These are phyloP conservation scores for Penicillium turbatum DNA, from an alignment of 495 filamentous ascomycete species.

Conservation along the genomic window DNA sequence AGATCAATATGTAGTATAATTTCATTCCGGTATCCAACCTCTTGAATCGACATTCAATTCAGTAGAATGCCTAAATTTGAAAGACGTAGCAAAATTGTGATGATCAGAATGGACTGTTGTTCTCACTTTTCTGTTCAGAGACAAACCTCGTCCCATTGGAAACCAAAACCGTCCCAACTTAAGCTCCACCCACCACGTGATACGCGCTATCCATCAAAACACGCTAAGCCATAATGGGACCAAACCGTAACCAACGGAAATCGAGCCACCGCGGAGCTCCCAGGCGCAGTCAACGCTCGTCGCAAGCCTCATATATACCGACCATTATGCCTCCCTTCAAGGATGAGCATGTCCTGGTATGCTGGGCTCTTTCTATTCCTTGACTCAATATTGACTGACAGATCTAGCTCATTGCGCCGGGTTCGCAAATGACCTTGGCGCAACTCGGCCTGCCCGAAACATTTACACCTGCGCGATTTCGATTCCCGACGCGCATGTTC, in stretches of 20 bases:
- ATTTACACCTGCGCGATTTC: slow-evolving; percentile 77
- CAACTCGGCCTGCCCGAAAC: slow-evolving; percentile 90
- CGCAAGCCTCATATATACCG: background rate
- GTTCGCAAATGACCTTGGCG: slow-evolving; percentile 88
- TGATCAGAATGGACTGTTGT: too few species aligned
- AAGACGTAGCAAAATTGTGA: too few species aligned
- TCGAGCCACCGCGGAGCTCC: slow-evolving; percentile 19
- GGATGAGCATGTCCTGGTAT: slow-evolving; percentile 71
- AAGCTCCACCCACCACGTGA: slow-evolving; percentile 11
- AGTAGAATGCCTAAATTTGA: too few species aligned
- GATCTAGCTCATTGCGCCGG: slow-evolving; percentile 80
- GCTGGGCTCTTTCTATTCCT: slow-evolving; percentile 10
- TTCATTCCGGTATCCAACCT: too few species aligned
- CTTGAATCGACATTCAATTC: too few species aligned
- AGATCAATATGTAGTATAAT: too few species aligned
- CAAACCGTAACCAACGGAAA: slow-evolving; percentile 11
- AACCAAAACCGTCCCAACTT: too few species aligned
- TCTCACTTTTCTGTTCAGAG: too few species aligned
- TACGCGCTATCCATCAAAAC: background rate
- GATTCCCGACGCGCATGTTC: slow-evolving; percentile 92
- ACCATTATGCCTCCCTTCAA: slow-evolving; percentile 65
- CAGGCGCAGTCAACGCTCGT: slow-evolving; percentile 11
- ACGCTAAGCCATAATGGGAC: slow-evolving; percentile 21
- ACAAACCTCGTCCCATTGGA: too few species aligned
- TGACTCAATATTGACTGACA: slow-evolving; percentile 1